Base-by-base conservation (phyloP, 495 filamentous ascomycete species). In the Penicillium odoratum region DNA sequence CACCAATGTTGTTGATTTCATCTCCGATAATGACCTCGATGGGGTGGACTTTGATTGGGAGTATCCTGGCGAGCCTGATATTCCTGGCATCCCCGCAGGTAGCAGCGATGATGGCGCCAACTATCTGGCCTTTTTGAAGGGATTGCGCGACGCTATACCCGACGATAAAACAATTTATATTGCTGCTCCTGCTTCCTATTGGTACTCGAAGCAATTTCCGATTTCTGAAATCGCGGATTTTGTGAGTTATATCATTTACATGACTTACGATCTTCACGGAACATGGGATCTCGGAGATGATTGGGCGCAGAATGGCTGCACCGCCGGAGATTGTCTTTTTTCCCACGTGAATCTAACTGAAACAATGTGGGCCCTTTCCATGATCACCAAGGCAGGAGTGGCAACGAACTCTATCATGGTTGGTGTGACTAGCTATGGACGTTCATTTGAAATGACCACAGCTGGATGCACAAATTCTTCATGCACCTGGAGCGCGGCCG, bases 331-430 rank as follows among this genome's bases (percentile, higher is more conserved):
- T 56, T 78, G 76, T 57, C 65, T 78, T 1, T 64, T 70, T 8
- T 67, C 60, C 4, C 75, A 78, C 47, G 67, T 77, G 25, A 78
- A 78, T 43, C 13, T 58, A 36, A 75, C 75, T 4, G 76, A 79
- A 58, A 78, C 75, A 4, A 51, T 56, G 15, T 49, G 67, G 30
- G 64, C 72, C 5, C 58, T 79, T 1, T 53, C 65, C 10, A 73
- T 78, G 69, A 68, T 81, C 18, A 77, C 77, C 45, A 80, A 80
- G 53, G 75, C 76, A 0, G 69, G 70, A 7, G 74, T 76, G 0
- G 64, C 62, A 0, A 30, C 62, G 3, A 65, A 59, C 46, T 73
- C 73, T 60, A 49, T 80, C 28, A 8, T 70, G 6, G 73, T 78
- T 8, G 76, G 76, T 21, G 60, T 73, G 2, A 18, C 61, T 25